Percentiles rank a stretch among this genome's conserved stretches.
Evolutionary conservation across 2,329 filamentous ascomycete genomes (phyloP).

Genomic region (Penicillium sp.): DNA sequence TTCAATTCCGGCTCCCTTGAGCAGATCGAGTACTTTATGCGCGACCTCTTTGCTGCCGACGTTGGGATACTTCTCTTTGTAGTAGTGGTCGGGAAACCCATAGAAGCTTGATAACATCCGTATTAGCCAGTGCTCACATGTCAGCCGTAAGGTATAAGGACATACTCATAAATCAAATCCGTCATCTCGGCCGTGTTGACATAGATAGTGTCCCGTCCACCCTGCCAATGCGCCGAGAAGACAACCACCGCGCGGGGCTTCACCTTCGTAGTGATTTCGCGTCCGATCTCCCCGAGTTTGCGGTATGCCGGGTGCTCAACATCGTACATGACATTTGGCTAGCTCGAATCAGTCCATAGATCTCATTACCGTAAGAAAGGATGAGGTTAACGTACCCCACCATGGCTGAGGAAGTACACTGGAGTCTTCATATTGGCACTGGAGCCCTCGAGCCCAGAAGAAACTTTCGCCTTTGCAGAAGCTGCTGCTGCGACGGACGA

Average conservation of each 20-base stretch:
- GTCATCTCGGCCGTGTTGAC: slow-evolving; percentile 65
- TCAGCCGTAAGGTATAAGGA: background rate
- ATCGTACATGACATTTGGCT: slow-evolving; percentile 67
- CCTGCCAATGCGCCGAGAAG: slow-evolving; percentile 77
- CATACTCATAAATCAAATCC: slow-evolving; percentile 67
- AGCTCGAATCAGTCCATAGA: background rate
- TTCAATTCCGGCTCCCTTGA: slow-evolving; percentile 59
- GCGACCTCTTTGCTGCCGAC: slow-evolving; percentile 61
- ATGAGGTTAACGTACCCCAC: slow-evolving; percentile 36
- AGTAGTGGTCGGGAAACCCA: slow-evolving; percentile 68
- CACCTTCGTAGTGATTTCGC: slow-evolving; percentile 67
- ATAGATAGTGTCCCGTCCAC: slow-evolving; percentile 53
- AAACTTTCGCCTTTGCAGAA: background rate
- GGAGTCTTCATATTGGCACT: slow-evolving; percentile 41
- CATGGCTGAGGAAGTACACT: slow-evolving; percentile 54
- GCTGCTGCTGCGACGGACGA: slow-evolving; percentile 2
- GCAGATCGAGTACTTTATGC: slow-evolving; percentile 54
- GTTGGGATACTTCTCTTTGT: slow-evolving; percentile 65
- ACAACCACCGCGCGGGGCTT: slow-evolving; percentile 72
- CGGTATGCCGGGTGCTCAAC: slow-evolving; percentile 65
- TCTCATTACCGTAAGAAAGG: background rate
- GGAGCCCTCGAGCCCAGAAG: background rate
- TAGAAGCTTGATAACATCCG: slow-evolving; percentile 54
- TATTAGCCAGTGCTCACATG: background rate
- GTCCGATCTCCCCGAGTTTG: slow-evolving; percentile 63